Evolutionary conservation across 108 stramenopile species (phyloP), one percentile per base, ranked within the genome.

Genomic region (Nitzschia palea): DNA sequence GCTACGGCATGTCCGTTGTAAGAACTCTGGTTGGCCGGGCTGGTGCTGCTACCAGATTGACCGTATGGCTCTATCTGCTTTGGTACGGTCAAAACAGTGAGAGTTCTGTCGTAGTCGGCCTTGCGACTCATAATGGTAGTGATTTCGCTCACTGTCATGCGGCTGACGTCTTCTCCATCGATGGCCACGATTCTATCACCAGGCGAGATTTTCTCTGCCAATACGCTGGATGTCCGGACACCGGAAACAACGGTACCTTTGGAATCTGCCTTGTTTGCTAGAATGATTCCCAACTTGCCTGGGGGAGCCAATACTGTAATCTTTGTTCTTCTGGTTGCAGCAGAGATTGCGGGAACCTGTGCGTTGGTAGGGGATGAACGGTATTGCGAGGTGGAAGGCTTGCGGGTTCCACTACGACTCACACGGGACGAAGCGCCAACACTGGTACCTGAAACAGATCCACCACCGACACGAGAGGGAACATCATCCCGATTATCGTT

Each of bases 91-190:
- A 91, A 53, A 9, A 95, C 78, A 23, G 86, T 81, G 61, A 95
- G 69, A 30, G 76, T 86, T 27, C 94, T 72, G 43, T 95, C 90
- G 62, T 86, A 95, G 40, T 95, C 94, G 25, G 80, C 73, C 70
- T 95, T 95, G 36, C 90, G 79, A 0, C 86, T 83, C 94, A 95
- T 95, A 33, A 95, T 91, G 1, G 90, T 89, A 8, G 90, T 92
- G 27, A 95, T 95, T 68, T 95, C 94, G 36, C 81, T 78, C 17
- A 92, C 90, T 27, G 87, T 89, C 90, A 95, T 95, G 62, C 86
- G 86, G 52, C 83, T 83, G 10, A 95, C 94, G 79, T 95, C 94
- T 71, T 95, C 94, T 1, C 86, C 94, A 65, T 95, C 94, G 70
- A 95, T 95, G 10, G 87, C 90, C 52, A 90, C 77, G 44, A 95